phyloP scores from a whole-genome alignment of 148 eudicot genomes.

The Chenopodium berlandieri region DNA sequence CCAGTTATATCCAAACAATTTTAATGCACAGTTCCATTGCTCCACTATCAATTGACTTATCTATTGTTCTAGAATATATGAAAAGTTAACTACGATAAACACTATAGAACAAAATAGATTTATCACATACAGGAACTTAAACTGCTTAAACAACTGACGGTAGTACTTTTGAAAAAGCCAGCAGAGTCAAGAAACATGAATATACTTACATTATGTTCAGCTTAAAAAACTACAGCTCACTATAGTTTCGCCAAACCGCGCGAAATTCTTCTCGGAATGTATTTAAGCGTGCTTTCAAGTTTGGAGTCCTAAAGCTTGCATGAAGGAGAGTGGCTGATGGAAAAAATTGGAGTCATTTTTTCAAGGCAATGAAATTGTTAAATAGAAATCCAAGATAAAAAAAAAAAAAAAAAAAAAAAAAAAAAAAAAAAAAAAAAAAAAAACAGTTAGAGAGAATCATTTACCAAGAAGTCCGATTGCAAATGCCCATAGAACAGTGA shows the following conservation, averaged over 20 bases:
- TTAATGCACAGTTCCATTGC: background rate
- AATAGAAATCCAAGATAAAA: background rate
- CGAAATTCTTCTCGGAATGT: constrained; percentile 99
- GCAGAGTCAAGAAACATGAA: background rate
- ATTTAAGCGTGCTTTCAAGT: constrained; percentile 92
- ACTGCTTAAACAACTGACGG: background rate
- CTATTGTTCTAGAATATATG: background rate
- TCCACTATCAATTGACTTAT: background rate
- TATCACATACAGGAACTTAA: background rate
- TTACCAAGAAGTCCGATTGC: constrained; percentile 73
- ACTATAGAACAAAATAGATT: background rate
- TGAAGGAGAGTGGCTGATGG: constrained; percentile 70
- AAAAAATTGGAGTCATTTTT: background rate
- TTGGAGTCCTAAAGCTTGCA: constrained; percentile 96
- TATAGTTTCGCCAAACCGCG: constrained; percentile 97
- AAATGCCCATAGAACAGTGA: constrained; percentile 76
- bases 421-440: background rate
- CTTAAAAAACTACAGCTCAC: constrained; percentile 60
- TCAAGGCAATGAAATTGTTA: background rate
- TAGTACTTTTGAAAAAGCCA: too few relatives aligned
- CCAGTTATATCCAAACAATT: background rate
- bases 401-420: background rate
- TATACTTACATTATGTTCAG: constrained; percentile 38
- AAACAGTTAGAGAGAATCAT: background rate
- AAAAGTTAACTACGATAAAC: background rate